A percentile compares a stretch with the other conserved stretches of the same genome.
Evolutionary conservation across 345 rosid species (phyloP).

Genomic region (Sonneratia alba): DNA sequence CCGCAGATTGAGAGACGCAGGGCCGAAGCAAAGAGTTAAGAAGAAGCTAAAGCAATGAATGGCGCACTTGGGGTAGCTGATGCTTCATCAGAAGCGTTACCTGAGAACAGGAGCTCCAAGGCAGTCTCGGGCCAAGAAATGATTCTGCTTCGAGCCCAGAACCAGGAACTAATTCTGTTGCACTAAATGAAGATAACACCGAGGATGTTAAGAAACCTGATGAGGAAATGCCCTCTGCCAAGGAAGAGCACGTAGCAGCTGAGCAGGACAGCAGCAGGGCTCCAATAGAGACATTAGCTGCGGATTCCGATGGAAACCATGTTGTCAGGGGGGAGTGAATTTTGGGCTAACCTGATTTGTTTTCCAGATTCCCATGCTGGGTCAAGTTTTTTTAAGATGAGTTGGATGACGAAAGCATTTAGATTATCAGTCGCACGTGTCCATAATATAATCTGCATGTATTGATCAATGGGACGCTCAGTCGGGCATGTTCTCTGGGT

Average conservation of each 20-base stretch:
- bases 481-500: no score
- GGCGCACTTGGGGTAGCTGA: constrained; percentile 6
- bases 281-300: background rate
- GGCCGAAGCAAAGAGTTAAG: constrained; percentile 44
- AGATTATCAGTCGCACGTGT: background rate
- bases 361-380: background rate
- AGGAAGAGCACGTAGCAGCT: background rate
- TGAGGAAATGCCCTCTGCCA: background rate
- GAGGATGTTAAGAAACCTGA: background rate
- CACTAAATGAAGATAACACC: background rate
- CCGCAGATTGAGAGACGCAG: constrained; percentile 30
- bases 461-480: background rate
- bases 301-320: background rate
- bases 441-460: background rate
- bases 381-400: background rate
- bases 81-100: background rate
- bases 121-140: background rate
- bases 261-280: background rate
- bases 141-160: background rate
- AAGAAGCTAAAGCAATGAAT: constrained; percentile 35
- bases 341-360: background rate
- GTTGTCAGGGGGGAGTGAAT: background rate
- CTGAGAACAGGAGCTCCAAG: background rate
- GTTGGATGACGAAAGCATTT: background rate
- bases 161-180: background rate